These are phyloP conservation scores for Onygenales sp. DNA, from an alignment of 2,329 filamentous ascomycete genomes.

Conservation along the genomic window DNA sequence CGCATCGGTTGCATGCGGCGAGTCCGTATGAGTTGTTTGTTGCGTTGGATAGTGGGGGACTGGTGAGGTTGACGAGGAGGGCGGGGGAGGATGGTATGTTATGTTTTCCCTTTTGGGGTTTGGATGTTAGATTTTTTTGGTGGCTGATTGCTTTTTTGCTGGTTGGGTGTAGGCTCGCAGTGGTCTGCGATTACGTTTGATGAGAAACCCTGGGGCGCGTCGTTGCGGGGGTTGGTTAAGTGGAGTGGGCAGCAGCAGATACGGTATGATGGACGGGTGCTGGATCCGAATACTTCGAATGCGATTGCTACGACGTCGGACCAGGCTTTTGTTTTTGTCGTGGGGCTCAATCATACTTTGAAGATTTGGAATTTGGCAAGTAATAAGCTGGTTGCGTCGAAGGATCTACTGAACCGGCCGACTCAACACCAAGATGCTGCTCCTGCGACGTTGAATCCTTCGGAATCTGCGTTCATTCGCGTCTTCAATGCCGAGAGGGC, in stretches of 20 bases:
- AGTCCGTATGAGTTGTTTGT: constrained; percentile 66
- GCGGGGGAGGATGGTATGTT: constrained; percentile 40
- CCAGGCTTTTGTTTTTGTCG: constrained; percentile 55
- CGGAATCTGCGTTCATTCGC: constrained; percentile 66
- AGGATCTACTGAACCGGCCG: constrained; percentile 65
- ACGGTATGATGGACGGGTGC: constrained; percentile 30
- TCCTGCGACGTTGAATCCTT: constrained; percentile 71
- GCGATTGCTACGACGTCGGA: constrained; percentile 38
- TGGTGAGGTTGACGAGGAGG: constrained; percentile 59
- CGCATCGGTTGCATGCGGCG: constrained; percentile 71
- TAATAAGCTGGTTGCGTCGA: constrained; percentile 65
- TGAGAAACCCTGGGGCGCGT: constrained; percentile 40
- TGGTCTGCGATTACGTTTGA: constrained; percentile 40
- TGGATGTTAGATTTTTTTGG: constrained; percentile 1
- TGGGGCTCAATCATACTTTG: constrained; percentile 81
- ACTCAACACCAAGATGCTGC: constrained; percentile 57
- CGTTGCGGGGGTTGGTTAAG: constrained; percentile 37
- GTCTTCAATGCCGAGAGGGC: constrained; percentile 52
- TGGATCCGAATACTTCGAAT: constrained; percentile 35
- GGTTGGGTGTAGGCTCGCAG: constrained; percentile 21
- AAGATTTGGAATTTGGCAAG: constrained; percentile 82
- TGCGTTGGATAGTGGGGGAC: constrained; percentile 44
- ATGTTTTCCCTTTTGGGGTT: not conserved
- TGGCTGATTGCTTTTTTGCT: constrained; percentile 8
- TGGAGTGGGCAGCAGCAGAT: constrained; percentile 35